Evolutionary conservation across 768 basidiomycete genomes (phyloP), one percentile per base, ranked within the genome.

Genomic region (Naganishia antarctica): DNA sequence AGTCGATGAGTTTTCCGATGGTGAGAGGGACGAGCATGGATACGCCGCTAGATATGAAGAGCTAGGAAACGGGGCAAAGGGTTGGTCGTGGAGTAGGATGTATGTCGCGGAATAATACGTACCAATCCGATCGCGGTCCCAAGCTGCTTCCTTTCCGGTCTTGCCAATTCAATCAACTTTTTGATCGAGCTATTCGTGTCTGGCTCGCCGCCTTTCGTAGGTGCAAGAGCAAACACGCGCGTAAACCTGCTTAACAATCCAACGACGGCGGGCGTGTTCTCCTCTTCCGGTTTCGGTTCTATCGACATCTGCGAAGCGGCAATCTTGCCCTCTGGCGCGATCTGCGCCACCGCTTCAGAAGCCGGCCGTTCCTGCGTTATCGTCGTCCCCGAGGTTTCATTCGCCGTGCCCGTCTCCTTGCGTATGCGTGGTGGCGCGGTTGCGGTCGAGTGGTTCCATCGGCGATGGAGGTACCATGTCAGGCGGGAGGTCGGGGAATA

Each of bases 11-110:
- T 75, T 86, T 89, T 11, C 94, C 94, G 71, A 97, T 87, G 0
- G 91, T 91, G 70, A 96, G 85, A 0, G 94, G 94, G 13, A 98
- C 83, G 68, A 87, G 88, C 86, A 97, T 88, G 3, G 90, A 89
- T 23, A 99, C 89, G 2, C 87, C 81, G 9, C 91, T 90, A 0
- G 92, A 94, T n/a, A 91, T 82, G 16, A 93, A 76, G 8, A 97
- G 81, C 67, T 94, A n/a, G n/a, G n/a, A n/a, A n/a, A n/a, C n/a
- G n/a, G n/a, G n/a, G n/a, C n/a, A n/a, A n/a, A n/a, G n/a, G n/a
- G n/a, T n/a, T n/a, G n/a, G n/a, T n/a, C n/a, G n/a, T n/a, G n/a
- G n/a, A n/a, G n/a, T n/a, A n/a, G n/a, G n/a, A n/a, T n/a, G n/a
- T n/a, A n/a, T n/a, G n/a, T n/a, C n/a, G n/a, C n/a, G n/a, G n/a